Base-by-base conservation (phyloP, 306 rosid genomes). In the Begonia masoniana region DNA sequence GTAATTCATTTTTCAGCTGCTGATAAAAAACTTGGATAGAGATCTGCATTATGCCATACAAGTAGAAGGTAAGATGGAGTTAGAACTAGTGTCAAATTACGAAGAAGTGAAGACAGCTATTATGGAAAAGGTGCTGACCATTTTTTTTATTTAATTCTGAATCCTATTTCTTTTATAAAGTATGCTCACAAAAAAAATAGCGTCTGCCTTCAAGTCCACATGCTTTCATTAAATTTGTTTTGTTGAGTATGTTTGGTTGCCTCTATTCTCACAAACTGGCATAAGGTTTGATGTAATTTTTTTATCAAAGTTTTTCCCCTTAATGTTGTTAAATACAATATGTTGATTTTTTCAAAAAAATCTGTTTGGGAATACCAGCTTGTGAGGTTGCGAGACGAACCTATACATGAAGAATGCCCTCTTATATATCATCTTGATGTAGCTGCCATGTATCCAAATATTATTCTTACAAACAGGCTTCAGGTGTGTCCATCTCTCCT, bases 361-460 rank as follows among this genome's bases (percentile, higher is more conserved):
- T 41, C 0, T 47, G 8, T 43, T 12, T 8, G 60, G 19, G 51
- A 41, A 64, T 19, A 68, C 71, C 74, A 91, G 97, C 97, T 91
- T 64, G 62, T 57, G 58, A 66, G 75, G 13, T 76, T 91, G 75
- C 83, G 83, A 63, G 94, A 83, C 57, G 73, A 55, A 11, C 94
- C 96, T 59, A 65, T 74, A 67, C 85, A 88, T 36, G 94, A 83
- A 59, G 97, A 91, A 58, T 77, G 92, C 66, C 97, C 97, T 58
- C 92, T 91, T 47, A 91, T 91, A 69, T 91, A 91, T 77, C 97
- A 91, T 74, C 73, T 91, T 65, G 97, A 91, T 71, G 97, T 91
- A 50, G 97, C 97, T 63, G 97, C 97, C 52, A 91, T 91, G 96
- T 91, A 91, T 75, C 97, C 97, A 43, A 91, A 91, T 73, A 91